Evolutionary conservation across 1,284 basidiomycete species (phyloP).

Genomic region (Puccinia horiana): DNA sequence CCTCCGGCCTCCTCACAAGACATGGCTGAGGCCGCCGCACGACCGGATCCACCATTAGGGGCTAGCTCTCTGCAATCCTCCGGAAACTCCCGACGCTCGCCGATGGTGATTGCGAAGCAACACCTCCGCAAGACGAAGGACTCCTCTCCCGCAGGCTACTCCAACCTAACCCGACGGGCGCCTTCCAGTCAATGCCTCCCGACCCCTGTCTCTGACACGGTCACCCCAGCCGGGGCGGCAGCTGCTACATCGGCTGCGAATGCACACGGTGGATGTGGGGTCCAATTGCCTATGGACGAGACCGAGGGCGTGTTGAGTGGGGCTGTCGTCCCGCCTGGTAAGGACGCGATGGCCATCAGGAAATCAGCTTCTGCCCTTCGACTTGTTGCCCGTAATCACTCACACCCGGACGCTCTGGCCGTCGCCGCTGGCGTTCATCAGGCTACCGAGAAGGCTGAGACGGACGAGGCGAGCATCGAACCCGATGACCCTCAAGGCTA

Average conservation of each 20-base stretch:
- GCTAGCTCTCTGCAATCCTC: background rate
- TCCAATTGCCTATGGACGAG: constrained; percentile 61
- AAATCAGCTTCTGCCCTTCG: constrained; percentile 51
- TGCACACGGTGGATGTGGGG: constrained; percentile 54
- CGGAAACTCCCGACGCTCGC: background rate
- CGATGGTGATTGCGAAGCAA: constrained; percentile 21
- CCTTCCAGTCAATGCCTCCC: constrained; percentile 9
- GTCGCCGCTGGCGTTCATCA: background rate
- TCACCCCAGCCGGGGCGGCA: constrained; percentile 35
- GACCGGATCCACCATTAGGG: background rate
- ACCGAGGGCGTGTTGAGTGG: constrained; percentile 70
- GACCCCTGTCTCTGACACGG: constrained; percentile 38
- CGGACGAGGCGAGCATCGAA: constrained; percentile 54
- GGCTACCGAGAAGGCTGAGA: constrained; percentile 36
- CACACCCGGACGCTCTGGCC: constrained; percentile 51
- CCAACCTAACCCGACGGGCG: background rate
- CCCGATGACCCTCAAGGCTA: constrained; percentile 60
- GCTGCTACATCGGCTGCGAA: constrained; percentile 37
- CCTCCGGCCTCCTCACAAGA: background rate
- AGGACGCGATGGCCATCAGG: constrained; percentile 62
- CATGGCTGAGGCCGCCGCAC: background rate
- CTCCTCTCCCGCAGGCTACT: background rate
- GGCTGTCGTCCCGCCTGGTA: constrained; percentile 72
- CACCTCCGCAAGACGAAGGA: background rate
- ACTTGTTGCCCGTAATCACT: constrained; percentile 55